Evolutionary conservation across 495 filamentous ascomycete genomes (phyloP).

Genomic region (Daldinia loculata): DNA sequence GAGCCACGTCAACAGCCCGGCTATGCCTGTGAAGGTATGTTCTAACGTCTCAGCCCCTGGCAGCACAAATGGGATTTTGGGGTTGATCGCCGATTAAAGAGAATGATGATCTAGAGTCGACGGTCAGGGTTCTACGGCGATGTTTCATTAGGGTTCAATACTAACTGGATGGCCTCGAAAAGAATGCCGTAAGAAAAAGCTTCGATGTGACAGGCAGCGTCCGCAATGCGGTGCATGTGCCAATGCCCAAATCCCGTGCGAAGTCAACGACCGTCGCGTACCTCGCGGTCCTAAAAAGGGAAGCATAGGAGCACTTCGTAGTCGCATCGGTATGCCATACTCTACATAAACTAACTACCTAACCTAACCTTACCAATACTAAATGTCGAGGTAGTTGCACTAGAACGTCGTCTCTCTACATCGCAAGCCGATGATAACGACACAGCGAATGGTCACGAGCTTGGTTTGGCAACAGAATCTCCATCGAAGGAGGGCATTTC

Average conservation of each 20-base stretch:
- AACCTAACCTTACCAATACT: not conserved
- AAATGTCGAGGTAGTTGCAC: constrained; percentile 37
- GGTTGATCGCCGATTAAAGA: not conserved
- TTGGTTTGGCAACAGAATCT: constrained; percentile 13
- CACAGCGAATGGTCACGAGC: constrained; percentile 31
- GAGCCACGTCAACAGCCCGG: constrained; percentile 55
- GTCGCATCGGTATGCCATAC: constrained; percentile 54
- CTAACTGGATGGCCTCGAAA: constrained; percentile 38
- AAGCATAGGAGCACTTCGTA: constrained; percentile 59
- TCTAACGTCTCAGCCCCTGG: constrained; percentile 33
- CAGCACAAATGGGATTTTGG: constrained; percentile 22
- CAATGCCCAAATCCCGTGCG: constrained; percentile 58
- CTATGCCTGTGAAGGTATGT: constrained; percentile 51
- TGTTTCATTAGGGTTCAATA: constrained; percentile 4
- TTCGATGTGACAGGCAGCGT: constrained; percentile 61
- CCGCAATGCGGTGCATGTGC: constrained; percentile 61
- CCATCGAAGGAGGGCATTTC: constrained; percentile 23
- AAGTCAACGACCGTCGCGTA: constrained; percentile 56
- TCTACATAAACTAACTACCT: not conserved
- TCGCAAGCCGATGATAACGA: constrained; percentile 37
- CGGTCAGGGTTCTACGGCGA: not conserved
- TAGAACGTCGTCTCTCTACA: constrained; percentile 52
- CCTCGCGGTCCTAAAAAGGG: constrained; percentile 64
- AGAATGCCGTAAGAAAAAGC: constrained; percentile 59
- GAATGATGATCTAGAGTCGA: not conserved